These are phyloP conservation scores for Pisolithus orientalis DNA, from an alignment of 768 basidiomycete species.

Conservation along the genomic window DNA sequence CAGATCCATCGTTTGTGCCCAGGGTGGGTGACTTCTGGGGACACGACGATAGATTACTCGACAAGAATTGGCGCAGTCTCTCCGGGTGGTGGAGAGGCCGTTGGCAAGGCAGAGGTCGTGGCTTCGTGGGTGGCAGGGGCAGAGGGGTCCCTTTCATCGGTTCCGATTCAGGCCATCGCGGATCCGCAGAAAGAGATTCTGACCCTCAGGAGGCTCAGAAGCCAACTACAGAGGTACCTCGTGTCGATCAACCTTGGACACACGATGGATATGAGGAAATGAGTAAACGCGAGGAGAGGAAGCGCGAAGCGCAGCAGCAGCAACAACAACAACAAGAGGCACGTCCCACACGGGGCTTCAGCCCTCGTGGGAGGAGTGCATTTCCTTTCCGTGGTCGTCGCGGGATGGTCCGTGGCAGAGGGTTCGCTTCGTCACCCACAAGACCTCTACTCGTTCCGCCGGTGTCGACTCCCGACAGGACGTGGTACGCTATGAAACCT, in stretches of 20 bases:
- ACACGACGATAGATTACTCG: constrained; percentile 85
- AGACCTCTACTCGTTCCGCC: constrained; percentile 25
- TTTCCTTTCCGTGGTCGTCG: constrained; percentile 38
- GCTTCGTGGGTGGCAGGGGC: constrained; percentile 54
- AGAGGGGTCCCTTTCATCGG: constrained; percentile 39
- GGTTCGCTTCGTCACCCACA: constrained; percentile 25
- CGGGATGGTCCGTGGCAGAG: constrained; percentile 42
- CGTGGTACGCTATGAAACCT: constrained; percentile 72
- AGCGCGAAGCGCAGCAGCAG: constrained; percentile 28
- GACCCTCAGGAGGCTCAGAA: constrained; percentile 15
- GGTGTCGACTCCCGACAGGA: constrained; percentile 33
- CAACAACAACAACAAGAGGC: constrained; percentile 28
- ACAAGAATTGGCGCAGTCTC: constrained; percentile 74
- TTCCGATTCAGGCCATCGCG: constrained; percentile 5
- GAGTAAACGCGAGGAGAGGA: constrained; percentile 65
- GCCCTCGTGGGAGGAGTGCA: constrained; percentile 42
- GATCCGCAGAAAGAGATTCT: constrained; percentile 13
- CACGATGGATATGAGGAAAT: constrained; percentile 90
- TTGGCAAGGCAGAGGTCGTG: constrained; percentile 67
- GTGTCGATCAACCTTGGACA: constrained; percentile 68
- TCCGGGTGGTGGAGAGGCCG: constrained; percentile 86
- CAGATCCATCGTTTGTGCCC: constrained; percentile 85
- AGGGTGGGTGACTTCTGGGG: constrained; percentile 92
- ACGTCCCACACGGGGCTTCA: constrained; percentile 28
- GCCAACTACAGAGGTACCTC: constrained; percentile 35